These are phyloP conservation scores for Glycine tomentella DNA, from an alignment of 306 rosid species.

Conservation along the genomic window DNA sequence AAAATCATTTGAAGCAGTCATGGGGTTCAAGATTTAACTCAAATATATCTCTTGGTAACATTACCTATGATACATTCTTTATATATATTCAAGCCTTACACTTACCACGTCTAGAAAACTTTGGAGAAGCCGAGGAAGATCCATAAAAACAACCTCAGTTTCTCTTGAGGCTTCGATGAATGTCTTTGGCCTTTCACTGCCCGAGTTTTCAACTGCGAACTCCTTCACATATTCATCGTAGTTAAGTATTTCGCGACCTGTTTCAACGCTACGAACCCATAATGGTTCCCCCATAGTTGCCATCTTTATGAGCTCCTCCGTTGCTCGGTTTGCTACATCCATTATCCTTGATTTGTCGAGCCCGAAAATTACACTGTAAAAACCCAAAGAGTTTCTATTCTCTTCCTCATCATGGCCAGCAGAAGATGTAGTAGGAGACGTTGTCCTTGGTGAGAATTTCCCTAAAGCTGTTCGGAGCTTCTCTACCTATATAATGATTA, in stretches of 20 bases:
- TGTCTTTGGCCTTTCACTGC: slow-evolving; percentile 56
- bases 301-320: slow-evolving; percentile 84
- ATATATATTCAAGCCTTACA: background rate
- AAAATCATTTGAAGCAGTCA: background rate
- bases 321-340: slow-evolving; percentile 79
- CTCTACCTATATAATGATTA: slow-evolving; percentile 57
- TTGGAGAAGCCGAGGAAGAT: slow-evolving; percentile 76
- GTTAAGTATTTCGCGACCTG: slow-evolving; percentile 86
- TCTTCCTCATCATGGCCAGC: slow-evolving; percentile 67
- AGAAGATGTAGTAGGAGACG: slow-evolving; percentile 79
- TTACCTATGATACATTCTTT: background rate
- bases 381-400: slow-evolving; percentile 76
- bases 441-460: slow-evolving; percentile 58
- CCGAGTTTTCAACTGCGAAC: slow-evolving; percentile 53
- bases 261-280: slow-evolving; percentile 92
- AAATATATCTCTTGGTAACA: background rate
- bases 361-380: slow-evolving; percentile 86
- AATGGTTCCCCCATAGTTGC: slow-evolving; percentile 75
- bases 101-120: slow-evolving; percentile 87
- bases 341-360: slow-evolving; percentile 80
- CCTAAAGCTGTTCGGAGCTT: slow-evolving; percentile 70
- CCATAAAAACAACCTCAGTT: slow-evolving; percentile 73
- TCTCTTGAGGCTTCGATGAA: slow-evolving; percentile 94
- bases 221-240: slow-evolving; percentile 87
- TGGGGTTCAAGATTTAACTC: background rate